Evolutionary conservation across 768 basidiomycete species (phyloP).

Genomic region (Auriscalpium orientale): DNA sequence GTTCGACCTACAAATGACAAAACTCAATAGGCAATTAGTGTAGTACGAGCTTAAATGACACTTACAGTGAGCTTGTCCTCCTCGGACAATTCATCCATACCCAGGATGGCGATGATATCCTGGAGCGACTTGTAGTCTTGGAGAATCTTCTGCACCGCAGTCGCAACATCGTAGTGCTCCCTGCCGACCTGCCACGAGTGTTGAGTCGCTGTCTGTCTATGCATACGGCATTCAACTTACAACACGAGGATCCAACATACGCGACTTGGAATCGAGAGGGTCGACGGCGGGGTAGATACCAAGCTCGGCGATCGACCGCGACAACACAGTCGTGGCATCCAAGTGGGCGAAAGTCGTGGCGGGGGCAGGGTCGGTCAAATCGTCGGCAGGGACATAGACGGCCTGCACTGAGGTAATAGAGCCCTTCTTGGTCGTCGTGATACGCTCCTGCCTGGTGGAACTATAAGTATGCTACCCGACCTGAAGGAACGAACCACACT

Average conservation of each 20-base stretch:
- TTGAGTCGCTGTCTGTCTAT: not conserved
- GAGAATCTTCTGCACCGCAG: constrained; percentile 94
- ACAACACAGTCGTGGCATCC: constrained; percentile 99
- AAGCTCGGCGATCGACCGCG: constrained; percentile 96
- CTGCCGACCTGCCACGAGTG: constrained; percentile 50
- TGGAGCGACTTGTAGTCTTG: constrained; percentile 96
- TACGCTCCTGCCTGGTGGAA: constrained; percentile 86
- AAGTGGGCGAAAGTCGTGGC: constrained; percentile 99
- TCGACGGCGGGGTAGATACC: constrained; percentile 99
- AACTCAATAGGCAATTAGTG: not conserved
- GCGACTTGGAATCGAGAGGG: constrained; percentile 98
- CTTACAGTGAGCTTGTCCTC: constrained; percentile 97
- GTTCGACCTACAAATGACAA: constrained; percentile 62
- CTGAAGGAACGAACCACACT: constrained; percentile 21
- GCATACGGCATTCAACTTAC: constrained; percentile 37
- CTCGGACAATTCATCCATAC: constrained; percentile 99
- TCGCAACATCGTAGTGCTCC: constrained; percentile 95
- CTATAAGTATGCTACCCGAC: constrained; percentile 2
- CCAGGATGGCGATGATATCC: constrained; percentile 99
- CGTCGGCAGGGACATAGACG: constrained; percentile 99
- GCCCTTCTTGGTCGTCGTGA: constrained; percentile 99
- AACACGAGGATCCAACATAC: constrained; percentile 99
- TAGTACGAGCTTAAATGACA: constrained; percentile 11
- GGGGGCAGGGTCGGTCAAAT: constrained; percentile 99
- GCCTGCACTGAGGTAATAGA: constrained; percentile 99